Conservation (phyloP, 208 protist genomes). For the Vickermania ingenoplastis region DNA sequence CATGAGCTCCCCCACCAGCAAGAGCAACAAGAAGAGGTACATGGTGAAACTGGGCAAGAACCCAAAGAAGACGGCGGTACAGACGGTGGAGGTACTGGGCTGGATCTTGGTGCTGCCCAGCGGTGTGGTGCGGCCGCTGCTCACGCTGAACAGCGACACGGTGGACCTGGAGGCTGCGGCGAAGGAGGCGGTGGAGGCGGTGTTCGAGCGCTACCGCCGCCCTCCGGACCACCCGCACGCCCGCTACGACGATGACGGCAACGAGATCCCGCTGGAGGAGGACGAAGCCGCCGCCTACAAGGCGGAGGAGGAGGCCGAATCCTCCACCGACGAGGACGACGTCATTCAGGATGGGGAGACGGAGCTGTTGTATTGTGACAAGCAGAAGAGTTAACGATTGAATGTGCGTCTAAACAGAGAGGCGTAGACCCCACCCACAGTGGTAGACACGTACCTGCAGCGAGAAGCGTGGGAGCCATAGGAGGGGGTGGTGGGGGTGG, state of each 20-base stretch:
- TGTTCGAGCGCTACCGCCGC: neutral
- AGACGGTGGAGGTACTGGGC: conserved; percentile 21
- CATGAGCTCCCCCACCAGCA: neutral
- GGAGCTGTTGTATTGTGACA: too few relatives aligned
- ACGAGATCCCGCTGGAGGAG: neutral
- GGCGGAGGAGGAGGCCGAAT: neutral
- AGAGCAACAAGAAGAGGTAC: neutral
- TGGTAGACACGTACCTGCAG: too few relatives aligned
- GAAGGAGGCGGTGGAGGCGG: neutral
- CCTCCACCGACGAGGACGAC: neutral
- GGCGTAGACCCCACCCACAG: too few relatives aligned
- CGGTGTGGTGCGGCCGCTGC: conserved; percentile 19
- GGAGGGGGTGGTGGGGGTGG: too few relatives aligned
- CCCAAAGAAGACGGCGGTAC: neutral
- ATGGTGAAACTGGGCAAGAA: neutral
- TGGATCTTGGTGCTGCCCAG: conserved; percentile 27
- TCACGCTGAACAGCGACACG: conserved; percentile 11
- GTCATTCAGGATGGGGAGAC: neutral
- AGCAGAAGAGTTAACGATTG: too few relatives aligned
- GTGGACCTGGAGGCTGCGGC: neutral
- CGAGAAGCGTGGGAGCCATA: too few relatives aligned
- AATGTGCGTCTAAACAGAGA: too few relatives aligned
- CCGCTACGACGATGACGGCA: neutral
- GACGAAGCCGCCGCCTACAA: neutral
- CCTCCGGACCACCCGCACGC: neutral